A percentile compares a stretch with the other conserved stretches of the same genome.
Evolutionary conservation across 768 basidiomycete genomes (phyloP).

Genomic region (Lentinula boryana): DNA sequence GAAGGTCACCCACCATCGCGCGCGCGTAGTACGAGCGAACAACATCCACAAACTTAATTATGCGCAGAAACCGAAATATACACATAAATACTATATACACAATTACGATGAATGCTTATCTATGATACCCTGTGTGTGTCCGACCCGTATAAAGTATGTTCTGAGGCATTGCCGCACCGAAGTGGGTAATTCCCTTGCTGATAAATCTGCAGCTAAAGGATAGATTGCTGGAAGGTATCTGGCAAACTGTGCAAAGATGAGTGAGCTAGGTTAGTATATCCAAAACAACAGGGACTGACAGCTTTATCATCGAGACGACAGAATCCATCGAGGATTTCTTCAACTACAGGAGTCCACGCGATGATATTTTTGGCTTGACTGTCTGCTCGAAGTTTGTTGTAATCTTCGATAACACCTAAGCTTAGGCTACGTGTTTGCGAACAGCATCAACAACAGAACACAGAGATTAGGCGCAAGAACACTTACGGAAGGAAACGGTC

Average conservation of each 20-base stretch:
- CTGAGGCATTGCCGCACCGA: slow-evolving; percentile 80
- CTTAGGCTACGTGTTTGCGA: slow-evolving; percentile 53
- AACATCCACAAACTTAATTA: slow-evolving; percentile 16
- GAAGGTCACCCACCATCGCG: no score
- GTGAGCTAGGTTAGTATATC: slow-evolving; percentile 3
- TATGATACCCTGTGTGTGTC: slow-evolving; percentile 64
- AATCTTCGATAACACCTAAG: slow-evolving; percentile 84
- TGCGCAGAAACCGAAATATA: slow-evolving; percentile 25
- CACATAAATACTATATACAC: slow-evolving; percentile 25
- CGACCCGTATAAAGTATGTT: slow-evolving; percentile 77
- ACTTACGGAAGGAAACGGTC: slow-evolving; percentile 61
- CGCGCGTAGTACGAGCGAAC: no score
- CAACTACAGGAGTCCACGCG: slow-evolving; percentile 99
- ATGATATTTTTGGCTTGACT: slow-evolving; percentile 92
- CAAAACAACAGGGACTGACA: slow-evolving; percentile 43
- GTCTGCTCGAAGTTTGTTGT: slow-evolving; percentile 82
- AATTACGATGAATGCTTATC: slow-evolving; percentile 43
- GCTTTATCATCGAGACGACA: slow-evolving; percentile 86
- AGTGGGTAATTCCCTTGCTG: slow-evolving; percentile 74
- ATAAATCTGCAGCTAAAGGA: slow-evolving; percentile 79
- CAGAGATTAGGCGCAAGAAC: slow-evolving; percentile 15
- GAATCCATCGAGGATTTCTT: slow-evolving; percentile 88
- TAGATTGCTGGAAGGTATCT: slow-evolving; percentile 88
- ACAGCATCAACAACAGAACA: slow-evolving; percentile 12
- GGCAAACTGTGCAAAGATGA: slow-evolving; percentile 56